Evolutionary conservation across 2,329 filamentous ascomycete species (phyloP), one percentile per base, ranked within the genome.

Genomic region (Cladophialophora carrionii): DNA sequence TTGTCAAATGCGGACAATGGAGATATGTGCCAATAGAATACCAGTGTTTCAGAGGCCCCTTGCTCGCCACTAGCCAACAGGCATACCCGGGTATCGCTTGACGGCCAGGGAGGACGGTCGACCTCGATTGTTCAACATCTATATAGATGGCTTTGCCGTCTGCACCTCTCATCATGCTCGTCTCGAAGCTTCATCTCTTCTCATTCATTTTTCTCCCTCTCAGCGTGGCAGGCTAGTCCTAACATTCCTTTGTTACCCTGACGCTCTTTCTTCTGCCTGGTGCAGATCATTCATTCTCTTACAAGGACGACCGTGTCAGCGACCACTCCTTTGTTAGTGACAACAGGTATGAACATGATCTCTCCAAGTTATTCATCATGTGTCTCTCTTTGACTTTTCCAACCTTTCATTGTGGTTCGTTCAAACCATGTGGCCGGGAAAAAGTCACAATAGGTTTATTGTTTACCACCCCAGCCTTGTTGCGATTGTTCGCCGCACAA

Each of bases 231-330:
- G 59, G 65, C 58, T 65, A 65, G 62, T 65, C 68, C 62, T 70
- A 61, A 64, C 65, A 58, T 63, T 54, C 63, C 61, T 65, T 66
- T 68, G 62, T 65, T 64, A 61, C 61, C 62, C 52, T 61, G n/a
- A 10, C 59, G 58, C 57, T 53, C 63, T 52, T 67, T 68, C 65
- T 68, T 57, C 62, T 68, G 68, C 69, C 69, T 53, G 69, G 62
- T 54, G 69, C 69, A 67, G 68, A 67, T 64, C 63, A 62, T 65
- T 67, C 64, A 67, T 65, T 71, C 68, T 56, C 62, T 70, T 22
- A 12, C 10, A 43, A 43, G 37, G 17, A n/a, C 22, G 32, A 22
- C 54, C 32, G 54, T 41, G n/a, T 32, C n/a, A 52, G 34, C 26
- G 17, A 24, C 10, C 48, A 52, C 10, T 32, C 52, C 58, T 68